Evolutionary conservation across 768 basidiomycete species (phyloP).

Genomic region (Phlebiopsis flavidoalba): DNA sequence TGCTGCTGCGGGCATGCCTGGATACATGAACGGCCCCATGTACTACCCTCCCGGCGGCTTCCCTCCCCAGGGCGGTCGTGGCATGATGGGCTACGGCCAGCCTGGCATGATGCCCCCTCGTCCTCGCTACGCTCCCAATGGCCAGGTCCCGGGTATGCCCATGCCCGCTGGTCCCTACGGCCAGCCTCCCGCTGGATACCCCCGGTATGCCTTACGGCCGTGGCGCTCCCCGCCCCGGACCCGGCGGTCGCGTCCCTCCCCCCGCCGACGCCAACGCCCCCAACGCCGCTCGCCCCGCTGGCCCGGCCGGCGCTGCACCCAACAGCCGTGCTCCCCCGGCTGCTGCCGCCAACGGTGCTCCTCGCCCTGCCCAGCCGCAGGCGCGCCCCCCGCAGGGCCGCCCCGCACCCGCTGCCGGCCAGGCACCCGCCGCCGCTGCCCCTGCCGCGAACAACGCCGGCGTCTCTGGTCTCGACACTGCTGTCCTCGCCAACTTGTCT

Average conservation of each 20-base stretch:
- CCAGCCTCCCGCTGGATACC: slow-evolving; percentile 72
- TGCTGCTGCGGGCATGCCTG: slow-evolving; percentile 80
- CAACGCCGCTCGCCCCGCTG: slow-evolving; percentile 56
- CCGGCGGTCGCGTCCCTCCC: slow-evolving; percentile 69
- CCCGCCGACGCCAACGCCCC: slow-evolving; percentile 63
- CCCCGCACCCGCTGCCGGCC: slow-evolving; percentile 18
- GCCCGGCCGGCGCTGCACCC: slow-evolving; percentile 41
- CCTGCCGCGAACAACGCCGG: slow-evolving; percentile 28
- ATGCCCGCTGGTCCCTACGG: slow-evolving; percentile 62
- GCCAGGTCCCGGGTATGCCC: slow-evolving; percentile 72
- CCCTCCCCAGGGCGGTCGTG: slow-evolving; percentile 73
- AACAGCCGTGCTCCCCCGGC: slow-evolving; percentile 49
- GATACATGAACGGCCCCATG: slow-evolving; percentile 81
- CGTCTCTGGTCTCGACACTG: slow-evolving; percentile 35
- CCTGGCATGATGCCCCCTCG: slow-evolving; percentile 87
- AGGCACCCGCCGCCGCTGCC: slow-evolving; percentile 26
- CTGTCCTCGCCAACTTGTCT: slow-evolving; percentile 51
- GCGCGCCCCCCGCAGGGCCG: slow-evolving; percentile 27
- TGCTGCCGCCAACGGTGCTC: slow-evolving; percentile 30
- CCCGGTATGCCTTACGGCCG: slow-evolving; percentile 65
- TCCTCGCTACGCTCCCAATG: slow-evolving; percentile 74
- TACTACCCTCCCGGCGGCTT: slow-evolving; percentile 82
- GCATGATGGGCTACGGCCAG: slow-evolving; percentile 76
- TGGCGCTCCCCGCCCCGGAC: slow-evolving; percentile 55
- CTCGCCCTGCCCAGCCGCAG: slow-evolving; percentile 25